Conservation (phyloP, 2,329 filamentous ascomycete genomes). For the Didymella keratinophila region DNA sequence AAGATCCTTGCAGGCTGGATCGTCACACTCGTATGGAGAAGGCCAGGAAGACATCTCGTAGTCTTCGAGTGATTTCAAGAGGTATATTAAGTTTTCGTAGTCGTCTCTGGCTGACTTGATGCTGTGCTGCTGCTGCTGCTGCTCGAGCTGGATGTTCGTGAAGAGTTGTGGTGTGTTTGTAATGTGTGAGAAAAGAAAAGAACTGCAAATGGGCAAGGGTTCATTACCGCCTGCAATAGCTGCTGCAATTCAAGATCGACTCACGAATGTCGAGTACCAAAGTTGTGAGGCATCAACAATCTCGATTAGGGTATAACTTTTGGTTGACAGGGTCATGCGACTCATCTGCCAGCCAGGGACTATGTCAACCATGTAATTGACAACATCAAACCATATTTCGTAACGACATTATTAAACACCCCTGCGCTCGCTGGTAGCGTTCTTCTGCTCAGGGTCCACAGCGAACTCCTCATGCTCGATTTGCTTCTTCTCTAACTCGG, state of each 20-base stretch:
- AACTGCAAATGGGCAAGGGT: not conserved
- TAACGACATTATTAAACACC: slow-evolving; percentile 6
- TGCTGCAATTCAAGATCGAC: not conserved
- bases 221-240: not conserved
- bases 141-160: not conserved
- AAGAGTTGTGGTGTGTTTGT: not conserved
- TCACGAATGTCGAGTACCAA: not conserved
- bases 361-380: not conserved
- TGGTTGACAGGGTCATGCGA: not conserved
- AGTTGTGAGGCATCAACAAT: not conserved
- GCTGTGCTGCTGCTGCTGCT: not conserved
- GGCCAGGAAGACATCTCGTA: not conserved
- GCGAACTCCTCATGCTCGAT: slow-evolving; percentile 35
- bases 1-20: not conserved
- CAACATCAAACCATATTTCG: not conserved
- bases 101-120: no score
- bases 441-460: slow-evolving; percentile 33
- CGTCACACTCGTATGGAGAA: not conserved
- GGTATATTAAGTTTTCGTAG: not conserved
- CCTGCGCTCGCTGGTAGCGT: slow-evolving; percentile 22
- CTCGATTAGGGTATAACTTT: not conserved
- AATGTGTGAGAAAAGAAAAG: not conserved
- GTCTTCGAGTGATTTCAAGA: not conserved
- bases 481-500: slow-evolving; percentile 56
- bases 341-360: not conserved